phyloP scores from a whole-genome alignment of 2,329 filamentous ascomycete species.

The Emmonsia crescens region DNA sequence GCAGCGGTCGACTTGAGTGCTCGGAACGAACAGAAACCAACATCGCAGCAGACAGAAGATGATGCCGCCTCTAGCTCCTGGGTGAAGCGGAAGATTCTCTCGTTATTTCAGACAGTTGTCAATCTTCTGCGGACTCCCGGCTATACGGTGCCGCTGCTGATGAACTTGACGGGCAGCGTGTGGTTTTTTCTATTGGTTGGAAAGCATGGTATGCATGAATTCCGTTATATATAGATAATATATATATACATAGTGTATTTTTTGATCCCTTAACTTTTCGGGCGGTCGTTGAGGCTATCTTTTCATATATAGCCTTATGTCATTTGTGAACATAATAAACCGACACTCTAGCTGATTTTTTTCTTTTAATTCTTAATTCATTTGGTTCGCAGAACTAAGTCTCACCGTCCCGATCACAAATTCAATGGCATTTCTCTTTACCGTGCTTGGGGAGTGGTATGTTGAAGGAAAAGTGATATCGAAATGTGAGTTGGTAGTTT shows the following conservation, averaged over 20 bases:
- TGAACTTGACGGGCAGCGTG: conserved; percentile 85
- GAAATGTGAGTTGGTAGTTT: conserved; percentile 45
- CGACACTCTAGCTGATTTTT: neutral
- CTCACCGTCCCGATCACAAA: conserved; percentile 93
- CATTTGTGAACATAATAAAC: neutral
- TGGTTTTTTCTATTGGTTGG: conserved; percentile 97
- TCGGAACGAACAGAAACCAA: conserved; percentile 22
- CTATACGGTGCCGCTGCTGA: conserved; percentile 72
- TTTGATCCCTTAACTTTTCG: too few species aligned
- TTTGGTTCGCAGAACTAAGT: conserved; percentile 57
- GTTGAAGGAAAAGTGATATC: conserved; percentile 86
- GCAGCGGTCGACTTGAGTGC: conserved; percentile 68
- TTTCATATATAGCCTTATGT: too few species aligned
- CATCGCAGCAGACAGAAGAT: neutral
- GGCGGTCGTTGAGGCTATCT: too few species aligned
- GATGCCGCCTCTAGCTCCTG: conserved; percentile 36
- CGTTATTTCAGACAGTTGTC: conserved; percentile 60
- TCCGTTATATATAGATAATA: neutral
- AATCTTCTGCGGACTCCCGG: conserved; percentile 71
- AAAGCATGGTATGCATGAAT: conserved; percentile 59
- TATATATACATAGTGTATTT: neutral
- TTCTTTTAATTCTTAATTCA: neutral
- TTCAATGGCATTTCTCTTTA: conserved; percentile 90
- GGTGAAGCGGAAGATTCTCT: conserved; percentile 52
- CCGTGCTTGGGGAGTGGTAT: conserved; percentile 88